Conservation (phyloP, 495 filamentous ascomycete genomes). For the Neurospora sp. region DNA sequence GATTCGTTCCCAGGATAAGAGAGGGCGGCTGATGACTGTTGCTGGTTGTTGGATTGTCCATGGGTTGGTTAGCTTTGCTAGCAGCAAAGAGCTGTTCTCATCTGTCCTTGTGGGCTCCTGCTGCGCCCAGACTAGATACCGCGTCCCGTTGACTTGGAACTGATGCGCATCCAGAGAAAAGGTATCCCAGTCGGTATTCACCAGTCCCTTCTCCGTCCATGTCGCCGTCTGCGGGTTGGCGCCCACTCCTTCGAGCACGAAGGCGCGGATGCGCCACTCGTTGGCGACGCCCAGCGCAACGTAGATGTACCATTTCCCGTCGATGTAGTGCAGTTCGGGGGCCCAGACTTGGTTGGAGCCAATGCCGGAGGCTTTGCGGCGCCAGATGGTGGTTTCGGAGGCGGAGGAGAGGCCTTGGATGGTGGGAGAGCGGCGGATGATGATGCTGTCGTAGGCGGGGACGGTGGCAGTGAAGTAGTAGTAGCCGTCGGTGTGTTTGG, state of each 20-base stretch:
- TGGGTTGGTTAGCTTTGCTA: slow-evolving; percentile 16
- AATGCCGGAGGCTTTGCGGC: slow-evolving; percentile 31
- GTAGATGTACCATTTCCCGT: slow-evolving; percentile 39
- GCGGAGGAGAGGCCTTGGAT: slow-evolving; percentile 39
- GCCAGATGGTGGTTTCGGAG: slow-evolving; percentile 18
- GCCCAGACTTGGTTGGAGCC: slow-evolving; percentile 48
- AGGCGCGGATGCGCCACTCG: slow-evolving; percentile 20
- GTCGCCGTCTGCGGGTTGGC: slow-evolving; percentile 13
- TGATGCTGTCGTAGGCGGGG: slow-evolving; percentile 38
- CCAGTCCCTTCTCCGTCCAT: slow-evolving; percentile 17
- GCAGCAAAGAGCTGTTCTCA: slow-evolving; percentile 14
- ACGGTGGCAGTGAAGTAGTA: slow-evolving; percentile 41
- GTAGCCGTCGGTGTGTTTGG: slow-evolving; percentile 39
- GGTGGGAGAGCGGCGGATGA: slow-evolving; percentile 38
- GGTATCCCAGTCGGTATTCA: slow-evolving; percentile 23
- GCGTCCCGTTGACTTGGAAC: slow-evolving; percentile 17
- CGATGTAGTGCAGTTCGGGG: slow-evolving; percentile 42
- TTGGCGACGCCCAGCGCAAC: slow-evolving; percentile 21
- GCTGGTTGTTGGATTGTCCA: slow-evolving; percentile 19
- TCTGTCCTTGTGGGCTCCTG: slow-evolving; percentile 13
- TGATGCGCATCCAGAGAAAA: slow-evolving; percentile 18
- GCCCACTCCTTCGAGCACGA: slow-evolving; percentile 18
- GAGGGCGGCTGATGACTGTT: slow-evolving; percentile 33
- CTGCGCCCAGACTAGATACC: slow-evolving; percentile 22
- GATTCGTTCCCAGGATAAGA: slow-evolving; percentile 37